Evolutionary conservation across 2,329 filamentous ascomycete genomes (phyloP).

Genomic region (Penicillium occitanis): DNA sequence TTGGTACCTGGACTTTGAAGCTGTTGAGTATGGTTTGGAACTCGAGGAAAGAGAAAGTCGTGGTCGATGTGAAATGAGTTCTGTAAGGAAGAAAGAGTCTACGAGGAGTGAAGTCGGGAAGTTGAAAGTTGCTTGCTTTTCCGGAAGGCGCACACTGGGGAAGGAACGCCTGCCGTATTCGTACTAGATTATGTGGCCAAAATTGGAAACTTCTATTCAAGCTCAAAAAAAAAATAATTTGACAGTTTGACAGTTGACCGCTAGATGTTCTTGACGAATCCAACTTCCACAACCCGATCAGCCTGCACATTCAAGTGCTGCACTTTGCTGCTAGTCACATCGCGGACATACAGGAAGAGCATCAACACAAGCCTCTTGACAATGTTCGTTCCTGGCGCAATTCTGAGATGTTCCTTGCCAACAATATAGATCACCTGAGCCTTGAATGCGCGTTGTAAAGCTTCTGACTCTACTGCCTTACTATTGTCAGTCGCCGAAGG

Average conservation of each 20-base stretch:
- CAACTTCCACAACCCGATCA: constrained; percentile 43
- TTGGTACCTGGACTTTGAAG: not conserved
- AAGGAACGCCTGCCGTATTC: not conserved
- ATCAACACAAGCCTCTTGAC: constrained; percentile 31
- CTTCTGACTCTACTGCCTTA: constrained; percentile 26
- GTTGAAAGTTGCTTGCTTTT: not conserved
- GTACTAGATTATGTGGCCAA: not conserved
- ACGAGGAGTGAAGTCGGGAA: not conserved
- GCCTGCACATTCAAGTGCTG: constrained; percentile 38
- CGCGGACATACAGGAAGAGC: constrained; percentile 41
- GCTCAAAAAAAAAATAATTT: not conserved
- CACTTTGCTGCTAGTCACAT: constrained; percentile 42
- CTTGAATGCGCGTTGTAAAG: constrained; percentile 46
- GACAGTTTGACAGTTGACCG: not conserved
- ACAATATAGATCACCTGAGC: constrained; percentile 53
- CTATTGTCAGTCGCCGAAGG: constrained; percentile 10
- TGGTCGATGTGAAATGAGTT: not conserved
- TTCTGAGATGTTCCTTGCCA: constrained; percentile 42
- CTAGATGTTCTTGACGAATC: constrained; percentile 43
- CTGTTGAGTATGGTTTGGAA: not conserved
- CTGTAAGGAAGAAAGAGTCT: not conserved
- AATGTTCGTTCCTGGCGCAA: constrained; percentile 32
- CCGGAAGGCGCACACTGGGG: not conserved
- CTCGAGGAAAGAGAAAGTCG: not conserved
- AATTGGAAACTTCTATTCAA: not conserved